Evolutionary conservation across 768 basidiomycete genomes (phyloP).

Genomic region (Boletus rubropictus): DNA sequence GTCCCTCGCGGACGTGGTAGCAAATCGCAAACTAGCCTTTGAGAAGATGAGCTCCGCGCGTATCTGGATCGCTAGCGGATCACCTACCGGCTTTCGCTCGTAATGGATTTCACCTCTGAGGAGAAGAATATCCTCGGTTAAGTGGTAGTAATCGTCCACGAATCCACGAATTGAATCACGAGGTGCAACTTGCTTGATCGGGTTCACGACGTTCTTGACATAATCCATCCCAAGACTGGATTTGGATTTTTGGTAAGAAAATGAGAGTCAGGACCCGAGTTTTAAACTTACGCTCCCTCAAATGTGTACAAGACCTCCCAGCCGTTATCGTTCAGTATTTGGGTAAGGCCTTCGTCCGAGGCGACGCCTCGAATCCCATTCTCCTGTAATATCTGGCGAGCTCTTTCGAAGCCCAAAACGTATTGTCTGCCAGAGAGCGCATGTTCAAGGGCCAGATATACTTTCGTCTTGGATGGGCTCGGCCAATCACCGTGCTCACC

Average conservation of each 20-base stretch:
- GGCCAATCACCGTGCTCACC: conserved; percentile 23
- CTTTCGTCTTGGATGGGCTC: conserved; percentile 13
- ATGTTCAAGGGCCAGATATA: conserved; percentile 18
- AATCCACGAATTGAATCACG: conserved; percentile 35
- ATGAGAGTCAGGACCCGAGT: not conserved
- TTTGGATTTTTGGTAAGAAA: conserved; percentile 5
- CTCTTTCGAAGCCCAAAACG: conserved; percentile 20
- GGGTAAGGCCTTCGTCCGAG: conserved; percentile 28
- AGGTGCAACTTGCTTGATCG: conserved; percentile 34
- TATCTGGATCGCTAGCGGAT: not conserved
- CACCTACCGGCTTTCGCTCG: conserved; percentile 35
- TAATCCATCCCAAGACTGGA: conserved; percentile 39
- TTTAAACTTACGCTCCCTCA: conserved; percentile 33
- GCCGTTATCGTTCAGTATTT: conserved; percentile 29
- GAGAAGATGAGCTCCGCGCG: conserved; percentile 5
- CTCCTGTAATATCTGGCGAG: conserved; percentile 16
- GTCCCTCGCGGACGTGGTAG: conserved; percentile 28
- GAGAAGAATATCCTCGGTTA: conserved; percentile 35
- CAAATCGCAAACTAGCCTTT: conserved; percentile 33
- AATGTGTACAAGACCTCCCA: conserved; percentile 36
- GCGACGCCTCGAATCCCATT: conserved; percentile 12
- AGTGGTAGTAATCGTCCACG: conserved; percentile 34
- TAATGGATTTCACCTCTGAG: conserved; percentile 39
- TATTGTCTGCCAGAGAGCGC: conserved; percentile 16
- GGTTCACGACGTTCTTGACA: conserved; percentile 38